Evolutionary conservation across 2,329 filamentous ascomycete species (phyloP).

Genomic region (Neoarthrinium moseri): DNA sequence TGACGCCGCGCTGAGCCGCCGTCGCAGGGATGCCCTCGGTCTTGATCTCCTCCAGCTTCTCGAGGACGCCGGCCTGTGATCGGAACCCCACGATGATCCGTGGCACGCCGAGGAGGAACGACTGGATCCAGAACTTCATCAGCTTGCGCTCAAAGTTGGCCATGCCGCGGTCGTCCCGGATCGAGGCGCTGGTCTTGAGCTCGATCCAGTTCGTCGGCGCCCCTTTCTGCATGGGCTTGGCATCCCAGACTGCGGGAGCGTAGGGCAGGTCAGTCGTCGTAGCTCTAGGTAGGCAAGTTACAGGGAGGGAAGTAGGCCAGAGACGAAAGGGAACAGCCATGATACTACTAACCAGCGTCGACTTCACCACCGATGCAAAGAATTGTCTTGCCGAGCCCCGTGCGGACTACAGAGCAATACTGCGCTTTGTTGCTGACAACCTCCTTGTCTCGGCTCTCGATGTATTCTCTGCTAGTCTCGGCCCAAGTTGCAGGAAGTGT

Average conservation of each 20-base stretch:
- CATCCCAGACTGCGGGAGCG: constrained; percentile 70
- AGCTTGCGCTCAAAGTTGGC: constrained; percentile 84
- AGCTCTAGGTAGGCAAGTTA: not conserved
- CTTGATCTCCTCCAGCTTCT: constrained; percentile 72
- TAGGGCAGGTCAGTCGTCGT: constrained; percentile 8
- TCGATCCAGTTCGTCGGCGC: constrained; percentile 89
- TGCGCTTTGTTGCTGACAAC: constrained; percentile 87
- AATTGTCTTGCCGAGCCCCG: constrained; percentile 73
- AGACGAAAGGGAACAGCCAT: no score
- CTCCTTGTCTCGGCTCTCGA: constrained; percentile 71
- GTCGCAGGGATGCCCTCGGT: constrained; percentile 76
- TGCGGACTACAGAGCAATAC: constrained; percentile 92
- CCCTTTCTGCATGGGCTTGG: constrained; percentile 65
- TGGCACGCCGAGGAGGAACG: constrained; percentile 88
- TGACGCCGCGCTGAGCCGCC: constrained; percentile 64
- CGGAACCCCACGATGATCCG: constrained; percentile 91
- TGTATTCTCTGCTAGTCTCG: constrained; percentile 69
- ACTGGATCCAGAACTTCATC: constrained; percentile 95
- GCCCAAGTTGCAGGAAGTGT: constrained; percentile 75
- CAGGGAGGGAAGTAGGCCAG: not conserved
- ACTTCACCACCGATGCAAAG: constrained; percentile 91
- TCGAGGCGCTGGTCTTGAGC: constrained; percentile 82
- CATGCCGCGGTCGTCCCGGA: constrained; percentile 65
- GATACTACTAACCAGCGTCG: constrained; percentile 85
- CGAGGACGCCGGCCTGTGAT: constrained; percentile 68